Base-by-base conservation (phyloP, 192 early-diverging fungal species). In the Coemansia sp. region DNA sequence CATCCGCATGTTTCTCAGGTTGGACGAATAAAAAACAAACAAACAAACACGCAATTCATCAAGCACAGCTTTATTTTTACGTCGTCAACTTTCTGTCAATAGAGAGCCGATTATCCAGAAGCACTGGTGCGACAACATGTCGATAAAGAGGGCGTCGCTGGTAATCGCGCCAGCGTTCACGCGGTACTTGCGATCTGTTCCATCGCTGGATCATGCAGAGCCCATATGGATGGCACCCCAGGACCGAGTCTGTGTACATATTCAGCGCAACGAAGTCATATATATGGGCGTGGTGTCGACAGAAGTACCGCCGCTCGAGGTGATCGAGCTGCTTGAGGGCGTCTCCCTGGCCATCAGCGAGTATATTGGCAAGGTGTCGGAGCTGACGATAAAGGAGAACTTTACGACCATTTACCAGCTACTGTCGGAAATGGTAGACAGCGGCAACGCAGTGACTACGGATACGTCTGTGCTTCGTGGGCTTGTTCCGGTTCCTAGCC, bases 401-500 rank as follows among this genome's bases (percentile, higher is more conserved):
- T 96, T 96, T 89, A 89, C 91, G 30, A 92, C 90, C 14, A 90
- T 97, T 14, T 71, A 71, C 39, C 73, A 93, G 87, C 80, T 98
- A 38, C 84, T 98, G 64, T 93, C 95, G 56, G 96, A 98, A 75
- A 92, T 95, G 89, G 86, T 98, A 49, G 96, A 98, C 75, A 89
- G 95, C 79, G 95, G 94, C 24, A 88, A 84, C 52, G 93, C 93
- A 18, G 83, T 95, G 58, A 94, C 94, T 34, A 98, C 95, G 1
- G 94, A 97, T 69, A 88, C 89, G 2, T 87, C 88, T 57, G 90
- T 95, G 14, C 79, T 98, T 38, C 89, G 91, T 52, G 91, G 94
- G 6, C 84, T 95, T 62, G 90, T 98, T 12, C 91, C 93, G 14
- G 90, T 93, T 30, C 94, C 96, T 18, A 92, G 88, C 18, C 86